Evolutionary conservation across 2,329 filamentous ascomycete genomes (phyloP), one percentile per base, ranked within the genome.

Genomic region (Fonsecaea nubica): DNA sequence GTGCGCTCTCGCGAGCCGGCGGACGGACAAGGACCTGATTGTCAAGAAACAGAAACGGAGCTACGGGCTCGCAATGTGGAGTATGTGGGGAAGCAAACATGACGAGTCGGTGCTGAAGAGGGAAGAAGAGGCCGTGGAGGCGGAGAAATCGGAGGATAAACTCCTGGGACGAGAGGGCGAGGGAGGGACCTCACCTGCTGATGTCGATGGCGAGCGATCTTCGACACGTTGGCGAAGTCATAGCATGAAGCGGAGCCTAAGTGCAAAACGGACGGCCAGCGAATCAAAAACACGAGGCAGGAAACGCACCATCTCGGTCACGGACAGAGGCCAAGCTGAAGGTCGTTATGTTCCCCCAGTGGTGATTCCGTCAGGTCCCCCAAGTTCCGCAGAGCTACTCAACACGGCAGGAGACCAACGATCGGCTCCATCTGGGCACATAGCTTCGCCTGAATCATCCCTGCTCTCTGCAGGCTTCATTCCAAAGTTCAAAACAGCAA

Each of bases 81-180:
- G 89, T 58, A 83, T 90, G 1, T 96, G 93, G 91, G 93, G 92
- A 13, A 93, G 90, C 54, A 96, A 91, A 76, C 92, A 97, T 75
- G 95, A 98, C 75, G 86, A 94, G 77, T 84, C 84, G 68, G 91
- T 90, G 0, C 84, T 96, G 13, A 73, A 76, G 53, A 75, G 73
- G 54, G 76, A 78, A 35, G 58, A 67, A 35, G 64, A 69, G 53
- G 66, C 66, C 7, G 64, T 42, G 21, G 58, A 63, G 30, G 33
- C 30, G 30, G 40, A 61, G 21, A 62, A 57, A 32, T 33, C 56
- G 60, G n/a, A 62, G 36, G 60, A 57, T 15, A 35, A 53, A 33
- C 45, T 30, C 12, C 15, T 38, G 18, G 21, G n/a, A 13, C 18
- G 45, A 54, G 45, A 61, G 13, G 32, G 25, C 25, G 58, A 52